Percentiles rank a stretch among this genome's conserved stretches.
Conservation (phyloP, 441 rosid genomes). For the Pelargonium cotyledonis region DNA sequence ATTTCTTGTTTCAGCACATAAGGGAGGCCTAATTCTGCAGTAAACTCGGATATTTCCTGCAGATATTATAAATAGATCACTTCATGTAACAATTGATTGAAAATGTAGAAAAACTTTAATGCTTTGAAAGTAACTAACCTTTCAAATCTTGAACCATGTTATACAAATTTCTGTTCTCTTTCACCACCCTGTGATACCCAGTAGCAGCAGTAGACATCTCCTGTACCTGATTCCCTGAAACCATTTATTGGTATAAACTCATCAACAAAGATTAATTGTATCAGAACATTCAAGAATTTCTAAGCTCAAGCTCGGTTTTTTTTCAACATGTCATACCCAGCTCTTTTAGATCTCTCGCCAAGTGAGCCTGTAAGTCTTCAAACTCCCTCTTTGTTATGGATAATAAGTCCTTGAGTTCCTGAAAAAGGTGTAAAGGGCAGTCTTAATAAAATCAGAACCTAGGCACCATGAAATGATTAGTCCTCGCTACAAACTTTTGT, state of each 20-base stretch:
- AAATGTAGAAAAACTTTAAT: background rate
- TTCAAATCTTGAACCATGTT: conserved; percentile 97
- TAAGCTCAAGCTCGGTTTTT: no score
- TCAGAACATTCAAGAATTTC: background rate
- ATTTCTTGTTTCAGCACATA: conserved; percentile 31
- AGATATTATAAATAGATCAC: conserved; percentile 16
- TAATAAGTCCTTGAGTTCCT: conserved; percentile 68
- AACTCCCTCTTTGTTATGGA: conserved; percentile 55
- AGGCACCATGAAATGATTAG: background rate
- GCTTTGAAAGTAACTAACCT: conserved; percentile 26
- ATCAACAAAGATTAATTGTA: background rate
- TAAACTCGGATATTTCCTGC: conserved; percentile 85
- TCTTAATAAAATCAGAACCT: background rate
- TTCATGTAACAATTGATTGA: background rate
- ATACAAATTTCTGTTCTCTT: conserved; percentile 74
- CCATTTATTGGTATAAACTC: conserved; percentile 9
- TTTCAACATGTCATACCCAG: conserved; percentile 38
- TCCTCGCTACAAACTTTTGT: background rate
- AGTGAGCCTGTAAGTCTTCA: conserved; percentile 47
- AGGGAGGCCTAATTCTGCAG: conserved; percentile 78
- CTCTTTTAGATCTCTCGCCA: conserved; percentile 52
- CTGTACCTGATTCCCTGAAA: conserved; percentile 57
- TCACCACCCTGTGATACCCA: conserved; percentile 72
- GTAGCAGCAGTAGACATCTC: conserved; percentile 79
- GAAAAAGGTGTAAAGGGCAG: conserved; percentile 16